Base-by-base conservation (phyloP, 164 flowering plant genomes). In the Macadamia integrifolia region DNA sequence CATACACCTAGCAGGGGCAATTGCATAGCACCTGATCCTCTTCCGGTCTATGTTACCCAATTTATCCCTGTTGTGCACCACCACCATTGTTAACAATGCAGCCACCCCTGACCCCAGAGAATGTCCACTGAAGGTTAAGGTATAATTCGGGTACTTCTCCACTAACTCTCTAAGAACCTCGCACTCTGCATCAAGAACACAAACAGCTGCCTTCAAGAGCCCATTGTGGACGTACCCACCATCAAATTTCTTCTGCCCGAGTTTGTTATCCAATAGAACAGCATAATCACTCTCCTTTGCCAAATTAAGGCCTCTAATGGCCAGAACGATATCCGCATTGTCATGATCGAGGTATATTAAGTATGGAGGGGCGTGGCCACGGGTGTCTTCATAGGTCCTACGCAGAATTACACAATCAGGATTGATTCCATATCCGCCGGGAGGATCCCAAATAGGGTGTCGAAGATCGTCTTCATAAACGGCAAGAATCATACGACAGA, bases 201-300 rank as follows among this genome's bases (percentile, higher is more conserved):
- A 87, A 1, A 71, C 80, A 56, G 98, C 97, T 53, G 99, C 95
- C 80, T 90, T 94, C 81, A 94, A 71, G 10, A 94, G 80, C 62
- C 99, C 99, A 72, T 94, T 94, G 61, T 94, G 99, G 32, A 92
- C 99, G 78, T 90, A 94, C 30, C 99, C 99, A 28, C 95, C 95
- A 80, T 90, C 98, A 77, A 87, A 85, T 69, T 85, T 84, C 73
- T 77, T 82, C 74, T 90, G 80, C 49, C 98, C 99, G 14, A 90
- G 79, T 72, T 83, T 92, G 72, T 94, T 87, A 79, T 94, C 99
- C 69, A 92, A 76, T n/a, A 94, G 74, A 60, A 88, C 81, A 1
- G 91, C 86, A 74, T 88, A 86, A 75, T 94, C 99, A 71, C 89
- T 88, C 71, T 92, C 91, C 70, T 72, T 89, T 43, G 82, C 92